A percentile compares a stretch with the other conserved stretches of the same genome.
Conservation (phyloP, 83 land plant species). For the Picea abies region DNA sequence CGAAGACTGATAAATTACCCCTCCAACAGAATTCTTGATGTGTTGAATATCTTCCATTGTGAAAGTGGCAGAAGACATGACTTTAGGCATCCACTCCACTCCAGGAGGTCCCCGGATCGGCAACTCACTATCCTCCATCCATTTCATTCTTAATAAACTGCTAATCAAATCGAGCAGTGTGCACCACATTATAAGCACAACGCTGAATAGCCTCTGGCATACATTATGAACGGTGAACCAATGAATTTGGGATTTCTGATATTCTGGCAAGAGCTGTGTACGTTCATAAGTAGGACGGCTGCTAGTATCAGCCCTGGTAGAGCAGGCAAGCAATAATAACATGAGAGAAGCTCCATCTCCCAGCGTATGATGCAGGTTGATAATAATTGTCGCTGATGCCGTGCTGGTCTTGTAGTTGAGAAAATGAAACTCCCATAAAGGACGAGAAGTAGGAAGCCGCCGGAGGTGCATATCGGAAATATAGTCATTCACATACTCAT, state of each 20-base stretch:
- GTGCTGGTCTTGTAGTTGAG: conserved; percentile 38
- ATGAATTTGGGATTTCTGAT: not conserved
- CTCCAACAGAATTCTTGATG: conserved; percentile 38
- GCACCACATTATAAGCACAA: not conserved
- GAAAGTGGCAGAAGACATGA: conserved; percentile 23
- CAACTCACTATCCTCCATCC: conserved; percentile 32
- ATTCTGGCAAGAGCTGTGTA: not conserved
- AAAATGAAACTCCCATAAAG: conserved; percentile 45
- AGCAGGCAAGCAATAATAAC: conserved; percentile 33
- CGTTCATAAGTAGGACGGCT: conserved; percentile 36
- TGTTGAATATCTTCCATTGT: conserved; percentile 27
- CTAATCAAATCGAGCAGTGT: conserved; percentile 31
- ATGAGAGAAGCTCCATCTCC: conserved; percentile 57
- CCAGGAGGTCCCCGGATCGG: conserved; percentile 29
- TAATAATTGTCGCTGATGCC: conserved; percentile 25
- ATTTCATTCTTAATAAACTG: conserved; percentile 29
- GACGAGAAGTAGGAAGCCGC: conserved; percentile 20
- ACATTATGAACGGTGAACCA: not conserved
- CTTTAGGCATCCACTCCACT: conserved; percentile 33
- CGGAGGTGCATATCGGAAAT: conserved; percentile 25
- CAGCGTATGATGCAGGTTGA: conserved; percentile 51
- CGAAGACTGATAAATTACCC: conserved; percentile 16
- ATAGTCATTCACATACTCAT: conserved; percentile 31
- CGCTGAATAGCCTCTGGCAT: not conserved
- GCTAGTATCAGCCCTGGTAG: conserved; percentile 38